These are phyloP conservation scores for Botryotinia convoluta DNA, from an alignment of 2,329 filamentous ascomycete species.

Conservation along the genomic window DNA sequence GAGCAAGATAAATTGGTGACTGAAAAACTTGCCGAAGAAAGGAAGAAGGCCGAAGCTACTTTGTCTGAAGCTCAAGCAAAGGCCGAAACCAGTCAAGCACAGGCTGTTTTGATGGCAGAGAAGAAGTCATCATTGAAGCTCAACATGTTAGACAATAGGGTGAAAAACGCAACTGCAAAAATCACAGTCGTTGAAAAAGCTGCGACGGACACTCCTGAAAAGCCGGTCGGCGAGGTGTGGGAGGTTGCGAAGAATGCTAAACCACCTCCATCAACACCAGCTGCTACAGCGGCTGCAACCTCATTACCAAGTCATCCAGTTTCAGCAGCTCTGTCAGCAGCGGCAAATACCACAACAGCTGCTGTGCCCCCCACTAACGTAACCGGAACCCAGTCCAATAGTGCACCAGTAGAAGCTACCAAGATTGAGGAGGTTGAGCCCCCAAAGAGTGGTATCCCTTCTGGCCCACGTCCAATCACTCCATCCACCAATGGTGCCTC, in stretches of 20 bases:
- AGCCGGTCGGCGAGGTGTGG: slow-evolving; percentile 84
- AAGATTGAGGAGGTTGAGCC: slow-evolving; percentile 29
- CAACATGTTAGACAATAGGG: slow-evolving; percentile 74
- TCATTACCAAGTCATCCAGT: slow-evolving; percentile 5
- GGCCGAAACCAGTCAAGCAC: slow-evolving; percentile 36
- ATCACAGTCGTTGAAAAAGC: slow-evolving; percentile 76
- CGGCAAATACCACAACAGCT: not conserved
- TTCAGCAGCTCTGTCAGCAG: not conserved
- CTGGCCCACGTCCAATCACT: slow-evolving; percentile 18
- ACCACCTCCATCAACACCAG: slow-evolving; percentile 38
- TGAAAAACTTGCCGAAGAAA: slow-evolving; percentile 49
- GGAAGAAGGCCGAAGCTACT: slow-evolving; percentile 42
- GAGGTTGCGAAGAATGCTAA: slow-evolving; percentile 70
- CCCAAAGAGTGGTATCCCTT: slow-evolving; percentile 17
- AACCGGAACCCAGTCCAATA: slow-evolving; percentile 27
- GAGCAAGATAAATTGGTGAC: slow-evolving; percentile 48
- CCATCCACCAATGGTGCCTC: slow-evolving; percentile 28
- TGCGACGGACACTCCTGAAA: slow-evolving; percentile 79
- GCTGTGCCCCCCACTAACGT: not conserved
- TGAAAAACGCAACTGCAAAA: slow-evolving; percentile 64
- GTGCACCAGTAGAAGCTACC: slow-evolving; percentile 20
- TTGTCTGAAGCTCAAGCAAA: slow-evolving; percentile 51
- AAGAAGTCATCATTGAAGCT: slow-evolving; percentile 74
- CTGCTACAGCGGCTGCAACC: slow-evolving; percentile 22
- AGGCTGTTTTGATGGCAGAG: slow-evolving; percentile 68